Evolutionary conservation across 495 filamentous ascomycete genomes (phyloP), one percentile per base, ranked within the genome.

Genomic region (Aspergillus avenaceus): DNA sequence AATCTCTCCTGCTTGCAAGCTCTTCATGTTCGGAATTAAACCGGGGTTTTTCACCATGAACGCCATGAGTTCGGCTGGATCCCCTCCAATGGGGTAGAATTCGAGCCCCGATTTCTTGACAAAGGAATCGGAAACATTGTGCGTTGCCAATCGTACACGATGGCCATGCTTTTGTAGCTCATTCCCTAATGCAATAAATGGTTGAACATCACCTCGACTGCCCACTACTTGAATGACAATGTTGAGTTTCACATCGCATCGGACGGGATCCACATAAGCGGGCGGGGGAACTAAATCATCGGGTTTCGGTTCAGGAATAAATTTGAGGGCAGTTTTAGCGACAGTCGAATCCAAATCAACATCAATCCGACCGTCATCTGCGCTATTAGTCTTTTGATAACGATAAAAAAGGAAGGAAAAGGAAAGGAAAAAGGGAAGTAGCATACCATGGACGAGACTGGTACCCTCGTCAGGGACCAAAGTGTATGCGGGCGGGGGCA

Each of bases 11-110:
- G 60, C 67, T 29, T 60, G 64, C 9, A 81, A 52, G 8, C 65
- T 77, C 25, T 73, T 62, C 47, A 74, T 62, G 5, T 66, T 70
- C 2, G 77, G 76, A 14, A 81, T 69, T 6, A 81, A 49, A 1
- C 77, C 76, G 0, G 76, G 76, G 36, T 79, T 80, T 50, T 77
- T 78, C 36, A 80, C 76, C 73, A 79, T 80, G 49, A 70, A 73
- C 21, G 82, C 82, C 83, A 84, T 85, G 5, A 86, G 67, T 53
- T 82, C 72, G 11, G 78, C 65, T 2, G 82, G 82, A 62, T 86
- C 78, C 1, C 82, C 83, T 1, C 82, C 81, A 47, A 86, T 82
- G 6, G 72, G 77, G 52, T 80, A 86, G 64, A 86, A 88, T 45
- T 83, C 80, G 4, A 84, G 59, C 0, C 73, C 75, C 13, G 76